Percentiles rank a stretch among this genome's conserved stretches.
Conservation (phyloP, 805 yeast genomes). For the Pichia eremophila region DNA sequence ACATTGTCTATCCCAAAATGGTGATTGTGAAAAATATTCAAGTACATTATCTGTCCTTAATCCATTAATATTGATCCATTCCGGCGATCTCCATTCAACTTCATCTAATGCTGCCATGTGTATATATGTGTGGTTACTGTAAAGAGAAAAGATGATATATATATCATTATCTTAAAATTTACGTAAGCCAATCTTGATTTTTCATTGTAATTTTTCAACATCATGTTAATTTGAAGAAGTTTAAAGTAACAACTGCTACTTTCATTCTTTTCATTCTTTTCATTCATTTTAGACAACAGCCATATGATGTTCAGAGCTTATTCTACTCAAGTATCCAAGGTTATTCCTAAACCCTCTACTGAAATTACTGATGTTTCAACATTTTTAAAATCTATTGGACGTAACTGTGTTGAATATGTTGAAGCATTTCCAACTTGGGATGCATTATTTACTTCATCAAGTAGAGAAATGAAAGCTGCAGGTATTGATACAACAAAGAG, state of each 20-base stretch:
- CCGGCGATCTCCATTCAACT: constrained; percentile 95
- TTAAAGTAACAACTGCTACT: no score
- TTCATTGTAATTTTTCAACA: no score
- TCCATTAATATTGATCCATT: constrained; percentile 89
- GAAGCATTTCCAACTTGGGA: constrained; percentile 70
- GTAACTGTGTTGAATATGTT: constrained; percentile 55
- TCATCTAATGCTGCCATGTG: constrained; percentile 51
- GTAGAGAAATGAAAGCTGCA: constrained; percentile 53
- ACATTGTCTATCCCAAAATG: constrained; percentile 89
- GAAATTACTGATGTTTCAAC: constrained; percentile 60
- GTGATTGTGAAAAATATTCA: constrained; percentile 88
- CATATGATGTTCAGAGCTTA: not conserved
- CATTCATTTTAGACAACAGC: not conserved
- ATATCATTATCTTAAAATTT: not conserved
- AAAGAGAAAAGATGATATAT: not conserved
- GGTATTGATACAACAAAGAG: constrained; percentile 71
- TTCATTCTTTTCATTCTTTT: no score
- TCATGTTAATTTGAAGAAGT: no score
- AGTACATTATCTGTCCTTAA: constrained; percentile 82
- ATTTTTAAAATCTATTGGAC: constrained; percentile 72
- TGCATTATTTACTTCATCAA: constrained; percentile 47
- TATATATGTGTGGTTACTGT: not conserved
- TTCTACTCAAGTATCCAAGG: not conserved
- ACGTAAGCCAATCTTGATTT: no score
- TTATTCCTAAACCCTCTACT: constrained; percentile 42